Evolutionary conservation across 495 filamentous ascomycete species (phyloP), one percentile per base, ranked within the genome.

Genomic region (Penicillium arizonense): DNA sequence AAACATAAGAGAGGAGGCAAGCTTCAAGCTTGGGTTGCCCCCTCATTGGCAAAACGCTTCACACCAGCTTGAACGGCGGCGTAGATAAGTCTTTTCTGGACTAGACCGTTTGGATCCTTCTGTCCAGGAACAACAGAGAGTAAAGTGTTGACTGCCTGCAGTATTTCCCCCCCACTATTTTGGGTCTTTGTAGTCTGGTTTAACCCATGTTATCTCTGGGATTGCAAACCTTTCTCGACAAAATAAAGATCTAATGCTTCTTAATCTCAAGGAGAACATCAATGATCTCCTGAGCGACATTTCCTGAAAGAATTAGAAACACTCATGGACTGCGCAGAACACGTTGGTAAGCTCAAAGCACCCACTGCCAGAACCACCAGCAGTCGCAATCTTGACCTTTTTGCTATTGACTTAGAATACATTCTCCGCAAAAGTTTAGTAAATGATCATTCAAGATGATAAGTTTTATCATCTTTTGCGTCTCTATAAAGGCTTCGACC

Each of bases 31-130:
- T 55, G 61, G 53, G 53, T 45, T 11, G 50, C 63, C 60, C 63
- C 70, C 47, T 73, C 68, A 24, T 66, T 70, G 0, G 70, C 63
- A 55, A 88, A 85, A 11, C 85, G 77, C 59, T 78, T 79, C 9
- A 88, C 83, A 18, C 82, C 82, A 3, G 80, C 86, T 1, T 73
- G 70, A 30, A 85, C 56, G 0, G 82, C 77, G 0, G 85, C 86
- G 52, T 88, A 80, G 23, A 88, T 78, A 35, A 86, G 73, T n/a
- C 50, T 70, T 53, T 67, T 77, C 59, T 80, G 78, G 0, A 61
- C 30, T 14, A 44, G 68, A 38, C 71, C 64, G 0, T 58, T 55
- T 3, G 56, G 64, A 50, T 75, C 79, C 1, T 61, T 46, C n/a
- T 69, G 61, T 5, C 59, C 48, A 1, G 28, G 21, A 26, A 82